Evolutionary conservation across 73 alveolate species (phyloP).

Genomic region (Stentor roeselii): DNA sequence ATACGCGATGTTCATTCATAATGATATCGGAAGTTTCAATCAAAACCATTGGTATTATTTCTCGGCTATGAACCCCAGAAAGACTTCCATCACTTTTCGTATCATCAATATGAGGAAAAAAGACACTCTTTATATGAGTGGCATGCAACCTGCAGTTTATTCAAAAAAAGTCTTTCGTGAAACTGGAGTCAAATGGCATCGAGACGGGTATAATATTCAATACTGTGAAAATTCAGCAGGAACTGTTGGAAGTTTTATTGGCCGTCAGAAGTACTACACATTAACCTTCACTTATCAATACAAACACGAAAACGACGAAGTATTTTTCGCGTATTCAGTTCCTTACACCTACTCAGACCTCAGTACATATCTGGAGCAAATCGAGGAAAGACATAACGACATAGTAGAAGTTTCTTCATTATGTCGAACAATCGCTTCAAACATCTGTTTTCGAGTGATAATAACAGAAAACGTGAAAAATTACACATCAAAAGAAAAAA

Average conservation of each 20-base stretch:
- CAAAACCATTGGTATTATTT: slow-evolving; percentile 31
- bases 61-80: slow-evolving; percentile 34
- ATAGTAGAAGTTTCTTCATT: slow-evolving; percentile 48
- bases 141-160: slow-evolving; percentile 57
- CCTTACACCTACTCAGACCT: slow-evolving; percentile 98
- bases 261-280: slow-evolving; percentile 83
- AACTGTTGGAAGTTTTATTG: neutral
- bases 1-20: slow-evolving; percentile 50
- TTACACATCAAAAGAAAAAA: slow-evolving; percentile 33
- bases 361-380: slow-evolving; percentile 73
- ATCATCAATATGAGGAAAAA: slow-evolving; percentile 50
- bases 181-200: slow-evolving; percentile 68
- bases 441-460: slow-evolving; percentile 31
- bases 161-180: slow-evolving; percentile 38
- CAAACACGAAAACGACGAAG: slow-evolving; percentile 93
- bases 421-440: slow-evolving; percentile 83
- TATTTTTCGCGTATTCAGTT: slow-evolving; percentile 95
- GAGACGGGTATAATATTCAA: slow-evolving; percentile 54
- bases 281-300: slow-evolving; percentile 92
- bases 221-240: slow-evolving; percentile 39
- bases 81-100: slow-evolving; percentile 45
- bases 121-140: slow-evolving; percentile 42
- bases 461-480: slow-evolving; percentile 14
- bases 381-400: slow-evolving; percentile 56
- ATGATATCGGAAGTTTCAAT: slow-evolving; percentile 61